A percentile compares a stretch with the other conserved stretches of the same genome.
Evolutionary conservation across 2,329 filamentous ascomycete genomes (phyloP).

Genomic region (Parastagonospora avenae): DNA sequence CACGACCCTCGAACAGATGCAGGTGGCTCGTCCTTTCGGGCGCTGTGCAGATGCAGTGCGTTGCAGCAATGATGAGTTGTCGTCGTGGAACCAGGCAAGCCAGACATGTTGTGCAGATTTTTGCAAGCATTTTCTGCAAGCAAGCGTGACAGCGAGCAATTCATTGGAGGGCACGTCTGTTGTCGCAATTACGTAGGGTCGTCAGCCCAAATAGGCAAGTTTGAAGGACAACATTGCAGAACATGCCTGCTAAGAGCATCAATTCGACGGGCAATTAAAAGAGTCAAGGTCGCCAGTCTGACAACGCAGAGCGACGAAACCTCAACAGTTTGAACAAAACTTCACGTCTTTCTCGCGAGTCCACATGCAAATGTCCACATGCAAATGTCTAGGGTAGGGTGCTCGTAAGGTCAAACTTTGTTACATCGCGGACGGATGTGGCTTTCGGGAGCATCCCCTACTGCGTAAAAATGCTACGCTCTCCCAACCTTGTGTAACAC

Average conservation of each 20-base stretch:
- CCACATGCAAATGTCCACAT: not conserved
- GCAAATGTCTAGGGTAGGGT: not conserved
- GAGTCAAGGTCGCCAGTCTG: no score
- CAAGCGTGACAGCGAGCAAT: slow-evolving; percentile 3
- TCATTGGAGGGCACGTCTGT: slow-evolving; percentile 24
- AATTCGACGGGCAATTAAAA: not conserved
- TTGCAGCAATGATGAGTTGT: slow-evolving; percentile 30
- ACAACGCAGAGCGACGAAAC: no score
- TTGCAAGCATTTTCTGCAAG: slow-evolving; percentile 8
- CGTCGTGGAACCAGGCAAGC: slow-evolving; percentile 13
- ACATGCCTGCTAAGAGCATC: no score
- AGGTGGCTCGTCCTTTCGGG: slow-evolving; percentile 23
- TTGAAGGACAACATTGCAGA: not conserved
- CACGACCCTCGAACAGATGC: slow-evolving; percentile 22
- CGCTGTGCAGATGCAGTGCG: slow-evolving; percentile 28
- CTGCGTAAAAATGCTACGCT: slow-evolving; percentile 6
- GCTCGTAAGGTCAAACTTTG: slow-evolving; percentile 1
- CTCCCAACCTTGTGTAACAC: slow-evolving; percentile 4
- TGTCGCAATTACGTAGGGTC: slow-evolving; percentile 27
- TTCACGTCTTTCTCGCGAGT: not conserved
- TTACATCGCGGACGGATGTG: slow-evolving; percentile 13
- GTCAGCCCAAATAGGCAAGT: slow-evolving; percentile 6
- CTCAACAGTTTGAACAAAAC: no score
- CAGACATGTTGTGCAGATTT: slow-evolving; percentile 15
- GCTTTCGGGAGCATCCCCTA: slow-evolving; percentile 13